Evolutionary conservation across 306 rosid genomes (phyloP).

Genomic region (Dryas octopetala): DNA sequence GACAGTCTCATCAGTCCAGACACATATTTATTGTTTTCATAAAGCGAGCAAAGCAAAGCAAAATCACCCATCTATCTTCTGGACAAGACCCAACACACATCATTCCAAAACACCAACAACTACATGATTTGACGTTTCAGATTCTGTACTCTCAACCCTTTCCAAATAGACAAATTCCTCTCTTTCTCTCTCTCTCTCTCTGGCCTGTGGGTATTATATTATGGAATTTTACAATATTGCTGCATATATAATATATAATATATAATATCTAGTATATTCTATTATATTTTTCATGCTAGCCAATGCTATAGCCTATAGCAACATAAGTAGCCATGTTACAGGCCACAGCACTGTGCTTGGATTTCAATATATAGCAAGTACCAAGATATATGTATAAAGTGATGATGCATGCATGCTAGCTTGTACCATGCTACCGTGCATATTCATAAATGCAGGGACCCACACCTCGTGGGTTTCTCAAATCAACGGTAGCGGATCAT

Average conservation of each 20-base stretch:
- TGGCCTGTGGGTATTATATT: background rate
- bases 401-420: too few relatives aligned
- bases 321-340: background rate
- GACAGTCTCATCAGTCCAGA: too few relatives aligned
- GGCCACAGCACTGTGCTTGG: conserved; percentile 1
- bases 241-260: too few relatives aligned
- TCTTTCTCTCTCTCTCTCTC: background rate
- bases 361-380: background rate
- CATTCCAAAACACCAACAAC: conserved; percentile 50
- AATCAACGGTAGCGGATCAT: background rate
- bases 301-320: background rate
- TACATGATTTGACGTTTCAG: conserved; percentile 89
- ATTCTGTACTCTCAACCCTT: conserved; percentile 59
- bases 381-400: background rate
- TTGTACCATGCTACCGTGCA: too few relatives aligned
- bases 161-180: conserved; percentile 34
- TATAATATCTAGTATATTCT: too few relatives aligned
- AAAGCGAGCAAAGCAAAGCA: too few relatives aligned
- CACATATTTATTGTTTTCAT: too few relatives aligned
- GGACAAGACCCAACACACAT: conserved; percentile 59
- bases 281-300: too few relatives aligned
- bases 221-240: background rate
- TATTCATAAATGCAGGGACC: too few relatives aligned
- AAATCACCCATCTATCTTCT: too few relatives aligned
- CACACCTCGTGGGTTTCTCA: too few relatives aligned